These are phyloP conservation scores for Protea cynaroides DNA, from an alignment of 164 flowering plant species.

Conservation along the genomic window DNA sequence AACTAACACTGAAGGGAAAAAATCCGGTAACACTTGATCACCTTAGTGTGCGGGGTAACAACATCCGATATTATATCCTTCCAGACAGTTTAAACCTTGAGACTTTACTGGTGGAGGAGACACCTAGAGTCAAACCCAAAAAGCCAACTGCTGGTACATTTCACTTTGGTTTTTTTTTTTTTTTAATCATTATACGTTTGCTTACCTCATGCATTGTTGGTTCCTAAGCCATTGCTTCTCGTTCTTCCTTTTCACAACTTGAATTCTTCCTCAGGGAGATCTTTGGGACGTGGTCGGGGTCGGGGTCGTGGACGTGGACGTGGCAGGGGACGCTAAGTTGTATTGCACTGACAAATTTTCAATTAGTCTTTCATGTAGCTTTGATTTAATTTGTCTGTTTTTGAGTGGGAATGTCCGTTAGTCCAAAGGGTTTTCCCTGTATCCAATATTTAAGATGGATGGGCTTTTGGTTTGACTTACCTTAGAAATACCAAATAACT, in stretches of 20 bases:
- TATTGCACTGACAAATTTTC: too few relatives aligned
- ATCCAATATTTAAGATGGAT: too few relatives aligned
- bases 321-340: slow-evolving; percentile 68
- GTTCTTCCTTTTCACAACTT: too few relatives aligned
- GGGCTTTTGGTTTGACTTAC: too few relatives aligned
- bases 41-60: slow-evolving; percentile 88
- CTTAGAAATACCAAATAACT: too few relatives aligned
- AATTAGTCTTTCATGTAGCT: too few relatives aligned
- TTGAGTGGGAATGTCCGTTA: too few relatives aligned
- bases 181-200: background rate
- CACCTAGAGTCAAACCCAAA: slow-evolving; percentile 90
- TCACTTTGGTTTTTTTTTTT: too few relatives aligned
- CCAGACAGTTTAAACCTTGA: slow-evolving; percentile 93
- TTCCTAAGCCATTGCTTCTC: background rate
- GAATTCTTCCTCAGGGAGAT: slow-evolving; percentile 40
- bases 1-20: slow-evolving; percentile 77
- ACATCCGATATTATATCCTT: slow-evolving; percentile 79
- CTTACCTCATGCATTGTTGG: background rate
- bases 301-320: slow-evolving; percentile 95
- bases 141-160: slow-evolving; percentile 74
- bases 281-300: slow-evolving; percentile 87
- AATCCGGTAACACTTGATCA: slow-evolving; percentile 85
- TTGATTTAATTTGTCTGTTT: too few relatives aligned
- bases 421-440: too few relatives aligned
- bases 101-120: slow-evolving; percentile 81